These are phyloP conservation scores for Laetiporus sulphureus DNA, from an alignment of 1,284 basidiomycete genomes.

Conservation along the genomic window DNA sequence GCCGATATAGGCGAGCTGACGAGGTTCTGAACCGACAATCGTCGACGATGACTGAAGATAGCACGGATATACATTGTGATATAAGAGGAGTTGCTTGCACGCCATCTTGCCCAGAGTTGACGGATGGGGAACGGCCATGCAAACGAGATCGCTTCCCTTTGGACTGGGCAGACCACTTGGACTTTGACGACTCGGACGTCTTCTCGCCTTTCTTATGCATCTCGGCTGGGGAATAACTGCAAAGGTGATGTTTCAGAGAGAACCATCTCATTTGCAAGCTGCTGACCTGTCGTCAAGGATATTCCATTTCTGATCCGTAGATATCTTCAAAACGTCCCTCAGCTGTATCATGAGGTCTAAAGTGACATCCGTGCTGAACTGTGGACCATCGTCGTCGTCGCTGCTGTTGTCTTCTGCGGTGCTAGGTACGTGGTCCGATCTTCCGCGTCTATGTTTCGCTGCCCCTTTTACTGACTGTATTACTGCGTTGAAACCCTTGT, in stretches of 20 bases:
- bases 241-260: conserved; percentile 6
- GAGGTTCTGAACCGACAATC: conserved; percentile 61
- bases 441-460: conserved; percentile 31
- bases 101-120: conserved; percentile 32
- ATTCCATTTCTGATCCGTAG: conserved; percentile 49
- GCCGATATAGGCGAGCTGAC: conserved; percentile 48
- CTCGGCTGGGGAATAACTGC: conserved; percentile 11
- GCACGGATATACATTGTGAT: conserved; percentile 50
- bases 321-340: conserved; percentile 51
- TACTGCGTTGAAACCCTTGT: conserved; percentile 33
- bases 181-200: conserved; percentile 8
- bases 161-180: conserved; percentile 10
- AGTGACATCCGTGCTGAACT: conserved; percentile 54
- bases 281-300: conserved; percentile 47
- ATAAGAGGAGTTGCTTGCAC: conserved; percentile 43
- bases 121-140: conserved; percentile 46
- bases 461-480: conserved; percentile 40
- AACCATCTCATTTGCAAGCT: too few species aligned
- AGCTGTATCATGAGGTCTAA: conserved; percentile 57
- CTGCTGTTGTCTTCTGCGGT: conserved; percentile 38
- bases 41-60: conserved; percentile 56
- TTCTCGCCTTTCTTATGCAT: conserved; percentile 11
- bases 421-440: conserved; percentile 14
- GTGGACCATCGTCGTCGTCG: conserved; percentile 37
- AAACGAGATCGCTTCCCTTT: conserved; percentile 30